Percentiles rank a stretch among this genome's conserved stretches.
phyloP scores from a whole-genome alignment of 768 basidiomycete genomes.

The Boletus rufocinnamomeus region DNA sequence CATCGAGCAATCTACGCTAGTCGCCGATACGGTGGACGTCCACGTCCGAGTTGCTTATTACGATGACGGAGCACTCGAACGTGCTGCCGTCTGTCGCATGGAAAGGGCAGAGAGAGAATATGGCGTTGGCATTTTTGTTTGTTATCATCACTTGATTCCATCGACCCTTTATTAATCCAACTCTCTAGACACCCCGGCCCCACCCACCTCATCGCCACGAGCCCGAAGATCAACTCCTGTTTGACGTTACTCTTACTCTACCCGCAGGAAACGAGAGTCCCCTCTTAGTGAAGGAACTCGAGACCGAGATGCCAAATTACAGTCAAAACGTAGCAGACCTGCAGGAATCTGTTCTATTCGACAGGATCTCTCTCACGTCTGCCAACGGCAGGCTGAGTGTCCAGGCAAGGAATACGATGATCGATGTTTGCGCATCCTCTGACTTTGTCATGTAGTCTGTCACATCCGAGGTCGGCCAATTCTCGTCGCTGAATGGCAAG shows the following conservation, averaged over 20 bases:
- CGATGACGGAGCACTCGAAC: conserved; percentile 19
- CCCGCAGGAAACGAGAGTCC: conserved; percentile 33
- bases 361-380: conserved; percentile 37
- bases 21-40: conserved; percentile 33
- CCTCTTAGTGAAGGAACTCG: conserved; percentile 42
- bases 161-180: not conserved
- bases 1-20: conserved; percentile 33
- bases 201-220: not conserved
- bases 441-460: conserved; percentile 33
- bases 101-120: conserved; percentile 26
- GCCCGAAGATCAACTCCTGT: conserved; percentile 26
- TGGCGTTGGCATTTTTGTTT: conserved; percentile 37
- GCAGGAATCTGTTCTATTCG: conserved; percentile 38
- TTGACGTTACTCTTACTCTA: conserved; percentile 40
- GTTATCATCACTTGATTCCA: conserved; percentile 4
- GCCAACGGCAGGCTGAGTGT: conserved; percentile 38
- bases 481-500: conserved; percentile 45
- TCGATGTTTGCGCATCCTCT: not conserved
- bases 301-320: conserved; percentile 45
- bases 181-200: conserved; percentile 36
- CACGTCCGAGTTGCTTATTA: conserved; percentile 29
- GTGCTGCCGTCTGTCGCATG: conserved; percentile 33
- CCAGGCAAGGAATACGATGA: conserved; percentile 30
- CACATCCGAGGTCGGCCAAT: conserved; percentile 24
- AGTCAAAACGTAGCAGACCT: conserved; percentile 40